Percentiles rank a stretch among this genome's conserved stretches.
phyloP scores from a whole-genome alignment of 441 rosid genomes.

The Syzygium syzygioides region DNA sequence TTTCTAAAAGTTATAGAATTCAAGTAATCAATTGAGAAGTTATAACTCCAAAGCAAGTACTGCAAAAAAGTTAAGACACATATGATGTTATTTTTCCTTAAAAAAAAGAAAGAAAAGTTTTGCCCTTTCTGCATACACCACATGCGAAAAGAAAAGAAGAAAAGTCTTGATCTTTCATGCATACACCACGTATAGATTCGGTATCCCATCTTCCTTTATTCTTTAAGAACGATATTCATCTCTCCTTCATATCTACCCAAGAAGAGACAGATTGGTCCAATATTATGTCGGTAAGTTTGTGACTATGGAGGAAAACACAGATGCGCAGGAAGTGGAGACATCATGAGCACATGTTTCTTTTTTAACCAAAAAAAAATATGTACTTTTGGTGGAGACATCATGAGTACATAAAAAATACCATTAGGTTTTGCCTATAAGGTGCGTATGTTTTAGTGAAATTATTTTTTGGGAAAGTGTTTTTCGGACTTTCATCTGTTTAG shows the following conservation, averaged over 20 bases:
- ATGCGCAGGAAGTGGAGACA: background rate
- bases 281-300: background rate
- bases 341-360: background rate
- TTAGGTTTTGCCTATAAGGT: background rate
- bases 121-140: too few species aligned
- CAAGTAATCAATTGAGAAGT: background rate
- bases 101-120: background rate
- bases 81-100: background rate
- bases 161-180: background rate
- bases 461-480: too few species aligned
- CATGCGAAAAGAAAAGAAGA: background rate
- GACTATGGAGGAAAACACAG: background rate
- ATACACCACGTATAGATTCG: background rate
- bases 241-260: background rate
- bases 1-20: fast-evolving
- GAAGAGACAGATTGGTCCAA: background rate
- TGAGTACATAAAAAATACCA: background rate
- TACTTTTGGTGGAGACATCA: background rate
- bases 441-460: too few species aligned
- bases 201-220: background rate
- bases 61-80: fast-evolving
- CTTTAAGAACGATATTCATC: background rate
- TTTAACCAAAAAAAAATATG: background rate
- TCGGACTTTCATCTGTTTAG: too few species aligned
- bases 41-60: background rate